Base-by-base conservation (phyloP, 2,329 filamentous ascomycete genomes). In the Aspergillus sp. region DNA sequence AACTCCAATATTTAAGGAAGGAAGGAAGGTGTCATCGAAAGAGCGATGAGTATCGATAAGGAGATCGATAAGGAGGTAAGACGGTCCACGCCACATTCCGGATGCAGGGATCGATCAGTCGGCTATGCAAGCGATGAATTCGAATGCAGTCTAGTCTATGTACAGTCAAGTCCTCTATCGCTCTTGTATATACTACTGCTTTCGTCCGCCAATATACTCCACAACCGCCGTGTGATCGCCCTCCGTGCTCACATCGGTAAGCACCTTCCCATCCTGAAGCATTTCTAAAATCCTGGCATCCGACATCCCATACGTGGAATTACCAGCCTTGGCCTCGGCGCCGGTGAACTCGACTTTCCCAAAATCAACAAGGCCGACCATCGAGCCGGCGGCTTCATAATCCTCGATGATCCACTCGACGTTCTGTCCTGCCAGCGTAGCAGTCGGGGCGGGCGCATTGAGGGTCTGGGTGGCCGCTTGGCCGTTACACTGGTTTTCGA, bases 401-500 rank as follows among this genome's bases (percentile, higher is more conserved):
- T 72, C 70, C 33, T 47, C 44, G 5, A 47, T 38, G 8, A 77
- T 75, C 72, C 73, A 79, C 48, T 78, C 74, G 8, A 72, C 74
- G 39, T 75, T 75, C 44, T 67, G 66, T 45, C 72, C 62, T 45
- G 67, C 71, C 10, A 77, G 63, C 4, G 52, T 57, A n/a, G 49
- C 43, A 4, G 52, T 47, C 3, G 52, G 52, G 1, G 50, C 52
- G 30, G 71, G 57, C 32, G 56, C 60, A 25, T 45, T 57, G 51
- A 78, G 68, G 3, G 57, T 64, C 55, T 78, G 68, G 11, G 62
- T 64, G 16, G 71, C 72, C 4, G 47, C 63, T 47, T 71, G 50
- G 27, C 72, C 72, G 2, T 64, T 75, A 7, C 60, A 65, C 40
- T 63, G 44, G 52, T 78, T 78, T 42, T 71, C 57, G 31, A 74